Evolutionary conservation across 1,284 basidiomycete genomes (phyloP).

Genomic region (Tranzscheliella williamsii): DNA sequence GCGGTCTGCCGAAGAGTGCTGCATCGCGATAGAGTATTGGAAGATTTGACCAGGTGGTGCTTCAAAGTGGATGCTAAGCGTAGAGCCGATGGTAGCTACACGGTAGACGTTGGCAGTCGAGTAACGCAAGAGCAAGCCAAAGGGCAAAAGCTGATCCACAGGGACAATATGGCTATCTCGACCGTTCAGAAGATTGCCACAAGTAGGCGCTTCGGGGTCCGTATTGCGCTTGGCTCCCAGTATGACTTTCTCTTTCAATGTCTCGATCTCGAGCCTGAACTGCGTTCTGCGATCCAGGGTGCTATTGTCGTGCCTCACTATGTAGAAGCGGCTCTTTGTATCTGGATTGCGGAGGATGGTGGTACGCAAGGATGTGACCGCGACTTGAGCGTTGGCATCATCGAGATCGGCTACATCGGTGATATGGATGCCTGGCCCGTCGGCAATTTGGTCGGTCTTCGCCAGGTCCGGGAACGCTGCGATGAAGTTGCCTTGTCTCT

Average conservation of each 20-base stretch:
- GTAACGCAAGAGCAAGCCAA: conserved; percentile 63
- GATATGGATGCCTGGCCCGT: conserved; percentile 15
- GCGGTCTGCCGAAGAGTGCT: background rate
- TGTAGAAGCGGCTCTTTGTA: conserved; percentile 66
- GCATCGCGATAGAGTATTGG: conserved; percentile 10
- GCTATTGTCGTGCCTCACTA: conserved; percentile 67
- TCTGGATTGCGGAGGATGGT: conserved; percentile 29
- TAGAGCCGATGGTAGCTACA: conserved; percentile 38
- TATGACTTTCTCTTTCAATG: conserved; percentile 16
- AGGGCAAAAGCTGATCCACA: conserved; percentile 25
- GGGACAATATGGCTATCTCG: conserved; percentile 30
- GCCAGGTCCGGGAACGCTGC: conserved; percentile 40
- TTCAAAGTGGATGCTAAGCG: conserved; percentile 12
- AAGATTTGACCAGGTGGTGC: conserved; percentile 7
- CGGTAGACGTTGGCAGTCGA: conserved; percentile 65
- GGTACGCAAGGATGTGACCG: conserved; percentile 5
- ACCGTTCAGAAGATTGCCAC: conserved; percentile 16
- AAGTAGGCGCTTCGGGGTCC: background rate
- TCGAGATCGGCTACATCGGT: conserved; percentile 11
- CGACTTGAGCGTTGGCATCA: background rate
- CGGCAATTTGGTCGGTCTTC: conserved; percentile 19
- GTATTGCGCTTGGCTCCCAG: conserved; percentile 2
- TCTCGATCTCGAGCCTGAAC: conserved; percentile 23
- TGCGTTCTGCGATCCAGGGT: conserved; percentile 21
- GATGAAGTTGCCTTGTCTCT: conserved; percentile 35